Percentiles rank a stretch among this genome's conserved stretches.
Evolutionary conservation across 768 basidiomycete species (phyloP).

Genomic region (Lentinula guzmanii): DNA sequence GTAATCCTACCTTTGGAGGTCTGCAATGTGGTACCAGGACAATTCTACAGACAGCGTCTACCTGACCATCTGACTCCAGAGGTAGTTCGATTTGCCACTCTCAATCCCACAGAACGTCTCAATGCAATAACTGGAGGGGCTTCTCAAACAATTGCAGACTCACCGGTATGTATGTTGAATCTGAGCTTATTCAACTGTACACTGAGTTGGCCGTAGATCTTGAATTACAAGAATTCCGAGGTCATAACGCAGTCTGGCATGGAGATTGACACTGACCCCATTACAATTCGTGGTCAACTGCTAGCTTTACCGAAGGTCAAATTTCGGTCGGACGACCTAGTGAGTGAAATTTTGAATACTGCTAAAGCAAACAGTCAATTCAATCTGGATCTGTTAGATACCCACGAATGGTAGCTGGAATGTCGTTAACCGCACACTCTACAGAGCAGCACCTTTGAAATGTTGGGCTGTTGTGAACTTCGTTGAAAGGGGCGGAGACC

Average conservation of each 20-base stretch:
- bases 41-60: constrained; percentile 41
- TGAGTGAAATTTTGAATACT: background rate
- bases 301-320: constrained; percentile 8
- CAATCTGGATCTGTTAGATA: constrained; percentile 14
- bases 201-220: background rate
- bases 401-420: constrained; percentile 24
- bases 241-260: constrained; percentile 35
- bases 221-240: constrained; percentile 18
- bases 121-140: constrained; percentile 10
- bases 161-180: background rate
- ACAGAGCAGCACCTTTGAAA: constrained; percentile 9
- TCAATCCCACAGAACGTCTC: constrained; percentile 37
- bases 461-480: constrained; percentile 17
- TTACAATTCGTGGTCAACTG: constrained; percentile 18
- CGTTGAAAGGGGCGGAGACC: background rate
- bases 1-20: constrained; percentile 46
- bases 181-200: too few species aligned
- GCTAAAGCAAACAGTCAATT: background rate
- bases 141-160: constrained; percentile 26
- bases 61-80: constrained; percentile 24
- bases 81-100: constrained; percentile 44
- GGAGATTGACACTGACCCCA: constrained; percentile 19
- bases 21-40: constrained; percentile 37
- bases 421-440: constrained; percentile 14
- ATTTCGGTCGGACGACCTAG: background rate